Conservation (phyloP, 2,329 filamentous ascomycete genomes). For the Fusarium nanum region DNA sequence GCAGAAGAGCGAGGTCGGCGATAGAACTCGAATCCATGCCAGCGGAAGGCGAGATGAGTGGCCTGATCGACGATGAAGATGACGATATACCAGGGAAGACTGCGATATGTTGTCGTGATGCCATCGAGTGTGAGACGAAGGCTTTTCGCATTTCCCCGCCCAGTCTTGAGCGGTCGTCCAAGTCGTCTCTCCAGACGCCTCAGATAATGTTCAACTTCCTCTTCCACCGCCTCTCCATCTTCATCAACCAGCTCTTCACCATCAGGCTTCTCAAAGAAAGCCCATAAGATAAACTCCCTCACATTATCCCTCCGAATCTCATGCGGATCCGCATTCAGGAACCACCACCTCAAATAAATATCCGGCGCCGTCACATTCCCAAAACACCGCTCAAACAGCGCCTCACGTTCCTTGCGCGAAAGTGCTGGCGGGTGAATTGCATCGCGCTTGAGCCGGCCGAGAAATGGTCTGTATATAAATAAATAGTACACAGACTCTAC, state of each 20-base stretch:
- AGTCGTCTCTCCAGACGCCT: constrained; percentile 65
- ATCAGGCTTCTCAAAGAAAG: constrained; percentile 66
- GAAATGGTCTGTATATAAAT: constrained; percentile 58
- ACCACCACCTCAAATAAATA: constrained; percentile 72
- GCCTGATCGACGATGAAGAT: constrained; percentile 66
- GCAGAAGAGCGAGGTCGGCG: constrained; percentile 49
- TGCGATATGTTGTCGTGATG: constrained; percentile 69
- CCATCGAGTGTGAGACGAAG: constrained; percentile 75
- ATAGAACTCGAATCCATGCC: constrained; percentile 65
- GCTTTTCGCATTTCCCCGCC: constrained; percentile 66
- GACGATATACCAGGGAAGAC: constrained; percentile 72
- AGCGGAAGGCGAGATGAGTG: constrained; percentile 59
- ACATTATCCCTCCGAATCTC: constrained; percentile 76
- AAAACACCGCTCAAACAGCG: constrained; percentile 68
- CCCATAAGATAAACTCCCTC: constrained; percentile 75
- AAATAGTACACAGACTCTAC: constrained; percentile 59
- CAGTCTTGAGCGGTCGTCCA: constrained; percentile 62
- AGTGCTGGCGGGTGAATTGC: constrained; percentile 57
- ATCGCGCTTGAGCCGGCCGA: constrained; percentile 51
- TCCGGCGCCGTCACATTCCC: constrained; percentile 66
- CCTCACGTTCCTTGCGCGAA: constrained; percentile 60
- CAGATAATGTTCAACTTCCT: constrained; percentile 61
- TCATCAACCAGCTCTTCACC: constrained; percentile 22
- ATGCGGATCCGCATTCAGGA: constrained; percentile 66
- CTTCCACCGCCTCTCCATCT: constrained; percentile 50